Evolutionary conservation across 106 monocot species (phyloP), one percentile per base, ranked within the genome.

Genomic region (Alisma plantagoaquatica): DNA sequence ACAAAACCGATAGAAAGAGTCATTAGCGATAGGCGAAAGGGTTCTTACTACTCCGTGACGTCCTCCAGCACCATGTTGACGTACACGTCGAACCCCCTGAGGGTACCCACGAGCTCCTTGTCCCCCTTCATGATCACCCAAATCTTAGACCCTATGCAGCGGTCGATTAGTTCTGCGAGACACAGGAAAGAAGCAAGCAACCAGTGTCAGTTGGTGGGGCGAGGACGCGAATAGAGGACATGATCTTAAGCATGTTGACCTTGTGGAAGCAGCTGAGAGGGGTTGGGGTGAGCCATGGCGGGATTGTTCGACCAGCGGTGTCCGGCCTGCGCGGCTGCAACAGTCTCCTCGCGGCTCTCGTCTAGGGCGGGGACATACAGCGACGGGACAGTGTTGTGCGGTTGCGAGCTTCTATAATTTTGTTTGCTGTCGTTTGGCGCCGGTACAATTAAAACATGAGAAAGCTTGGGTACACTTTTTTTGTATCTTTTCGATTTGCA

Each of bases 121-220:
- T 98, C 96, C 0, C 96, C 96, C 82, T 98, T 98, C 98, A 90
- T 98, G 41, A 98, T 98, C 31, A 98, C 98, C 98, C 98, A 98
- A 30, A 98, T 98, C 85, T 89, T 89, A 51, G 98, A 98, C 9
- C 98, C 98, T 33, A 98, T 77, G 74, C 98, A 98, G 31, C 89
- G 78, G 70, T 98, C 98, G 29, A 98, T 98, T 71, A 98, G 61
- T 73, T 98, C 98, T 98, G 56, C 17, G 43, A 42, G 21, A 4
- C 29, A 29, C 4, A 31, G 33, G 10, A 19, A 17, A 29, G 4
- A 47, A n/a, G 5, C 28, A 42, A 31, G 14, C 18, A 29, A 54
- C 0, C 14, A 29, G 1, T 27, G 23, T 7, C 9, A n/a, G 19
- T 3, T 27, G 7, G 2, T 9, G 0, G 32, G 27, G 35, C 2